phyloP scores from a whole-genome alignment of 2,329 filamentous ascomycete species.

The Graphilbum fragrans region DNA sequence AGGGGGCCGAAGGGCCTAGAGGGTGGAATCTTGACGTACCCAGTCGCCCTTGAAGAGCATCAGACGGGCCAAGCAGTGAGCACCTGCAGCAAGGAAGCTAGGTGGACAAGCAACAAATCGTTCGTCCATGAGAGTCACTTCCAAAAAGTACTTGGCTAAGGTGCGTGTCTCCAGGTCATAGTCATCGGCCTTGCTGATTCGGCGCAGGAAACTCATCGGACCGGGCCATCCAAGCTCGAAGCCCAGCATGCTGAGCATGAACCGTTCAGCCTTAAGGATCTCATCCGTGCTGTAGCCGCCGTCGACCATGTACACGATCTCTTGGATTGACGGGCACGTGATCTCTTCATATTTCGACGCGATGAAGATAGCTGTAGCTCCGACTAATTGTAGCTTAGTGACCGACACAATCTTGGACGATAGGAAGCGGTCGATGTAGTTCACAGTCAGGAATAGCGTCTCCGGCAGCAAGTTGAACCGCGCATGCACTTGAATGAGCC shows the following conservation, averaged over 20 bases:
- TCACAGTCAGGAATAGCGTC: slow-evolving; percentile 87
- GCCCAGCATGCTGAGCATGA: slow-evolving; percentile 93
- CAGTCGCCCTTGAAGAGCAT: slow-evolving; percentile 88
- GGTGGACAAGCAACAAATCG: slow-evolving; percentile 85
- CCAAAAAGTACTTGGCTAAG: slow-evolving; percentile 93
- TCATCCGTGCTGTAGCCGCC: slow-evolving; percentile 79
- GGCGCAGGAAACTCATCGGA: slow-evolving; percentile 93
- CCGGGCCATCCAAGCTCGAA: slow-evolving; percentile 98
- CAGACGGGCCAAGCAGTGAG: slow-evolving; percentile 80
- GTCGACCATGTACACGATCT: slow-evolving; percentile 99
- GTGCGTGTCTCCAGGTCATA: slow-evolving; percentile 94
- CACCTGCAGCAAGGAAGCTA: slow-evolving; percentile 81
- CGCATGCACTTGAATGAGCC: slow-evolving; percentile 91
- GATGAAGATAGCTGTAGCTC: slow-evolving; percentile 88
- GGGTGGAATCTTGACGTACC: slow-evolving; percentile 38
- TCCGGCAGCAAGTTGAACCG: slow-evolving; percentile 87
- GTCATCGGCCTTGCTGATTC: slow-evolving; percentile 96
- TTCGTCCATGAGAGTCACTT: slow-evolving; percentile 96
- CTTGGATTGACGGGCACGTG: slow-evolving; percentile 86
- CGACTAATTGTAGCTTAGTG: slow-evolving; percentile 88
- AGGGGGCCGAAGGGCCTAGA: too few species aligned
- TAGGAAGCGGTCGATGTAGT: slow-evolving; percentile 95
- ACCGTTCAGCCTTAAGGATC: slow-evolving; percentile 92
- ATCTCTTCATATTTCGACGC: slow-evolving; percentile 99
- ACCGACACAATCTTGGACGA: slow-evolving; percentile 91